A percentile compares a stretch with the other conserved stretches of the same genome.
These are phyloP conservation scores for Cladophialophora chaetospira DNA, from an alignment of 2,329 filamentous ascomycete species.

Conservation along the genomic window DNA sequence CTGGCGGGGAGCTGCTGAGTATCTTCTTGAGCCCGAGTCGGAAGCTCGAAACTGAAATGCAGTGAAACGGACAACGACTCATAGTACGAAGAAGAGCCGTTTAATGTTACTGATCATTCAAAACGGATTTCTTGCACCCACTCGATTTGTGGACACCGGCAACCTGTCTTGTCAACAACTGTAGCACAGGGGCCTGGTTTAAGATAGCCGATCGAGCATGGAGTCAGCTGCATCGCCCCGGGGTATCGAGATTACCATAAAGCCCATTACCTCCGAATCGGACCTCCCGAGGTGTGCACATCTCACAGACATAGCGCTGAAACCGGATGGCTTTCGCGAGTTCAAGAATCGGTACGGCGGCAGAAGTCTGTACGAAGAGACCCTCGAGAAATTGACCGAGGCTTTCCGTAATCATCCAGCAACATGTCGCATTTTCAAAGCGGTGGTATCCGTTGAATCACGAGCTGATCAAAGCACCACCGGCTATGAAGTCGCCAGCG, in stretches of 20 bases:
- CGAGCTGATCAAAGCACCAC: background rate
- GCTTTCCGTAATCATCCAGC: constrained; percentile 15
- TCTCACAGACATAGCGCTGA: constrained; percentile 19
- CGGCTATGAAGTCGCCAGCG: background rate
- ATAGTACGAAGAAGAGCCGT: too few species aligned
- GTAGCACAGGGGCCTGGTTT: background rate
- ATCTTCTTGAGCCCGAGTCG: too few species aligned
- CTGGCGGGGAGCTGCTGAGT: too few species aligned
- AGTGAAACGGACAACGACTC: too few species aligned
- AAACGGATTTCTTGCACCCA: too few species aligned
- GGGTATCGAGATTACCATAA: constrained; percentile 8
- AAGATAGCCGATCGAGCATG: background rate
- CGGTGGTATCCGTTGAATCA: constrained; percentile 10
- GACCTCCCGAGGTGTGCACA: constrained; percentile 24
- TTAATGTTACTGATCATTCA: too few species aligned
- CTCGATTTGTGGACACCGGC: too few species aligned
- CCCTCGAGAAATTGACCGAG: constrained; percentile 18
- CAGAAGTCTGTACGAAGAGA: constrained; percentile 16
- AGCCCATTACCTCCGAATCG: constrained; percentile 20
- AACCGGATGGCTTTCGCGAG: constrained; percentile 17
- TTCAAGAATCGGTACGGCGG: constrained; percentile 20
- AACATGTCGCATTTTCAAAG: constrained; percentile 23
- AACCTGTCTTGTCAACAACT: background rate
- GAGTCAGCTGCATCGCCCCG: background rate
- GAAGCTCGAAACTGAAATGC: too few species aligned